These are phyloP conservation scores for Pseudoperonospora humuli DNA, from an alignment of 352 stramenopile genomes.

Conservation along the genomic window DNA sequence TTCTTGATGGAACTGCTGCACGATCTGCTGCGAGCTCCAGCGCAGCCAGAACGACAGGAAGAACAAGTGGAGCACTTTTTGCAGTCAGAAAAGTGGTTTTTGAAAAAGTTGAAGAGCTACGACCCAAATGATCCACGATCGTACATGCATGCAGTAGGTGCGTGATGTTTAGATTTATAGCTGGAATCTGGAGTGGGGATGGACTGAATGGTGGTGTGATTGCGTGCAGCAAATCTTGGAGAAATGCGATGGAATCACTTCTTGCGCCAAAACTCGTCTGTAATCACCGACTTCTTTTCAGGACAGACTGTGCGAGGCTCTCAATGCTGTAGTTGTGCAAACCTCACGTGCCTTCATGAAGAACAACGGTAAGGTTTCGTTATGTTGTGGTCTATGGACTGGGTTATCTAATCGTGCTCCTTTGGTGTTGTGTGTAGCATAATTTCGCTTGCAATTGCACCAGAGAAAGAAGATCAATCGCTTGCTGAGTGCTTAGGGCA, in stretches of 20 bases:
- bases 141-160: slow-evolving; percentile 59
- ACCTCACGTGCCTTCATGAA: slow-evolving; percentile 64
- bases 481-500: slow-evolving; percentile 45
- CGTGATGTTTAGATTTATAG: slow-evolving; percentile 8
- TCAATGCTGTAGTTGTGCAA: slow-evolving; percentile 65
- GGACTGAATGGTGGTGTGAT: slow-evolving; percentile 4
- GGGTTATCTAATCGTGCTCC: background rate
- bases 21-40: slow-evolving; percentile 32
- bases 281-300: slow-evolving; percentile 63
- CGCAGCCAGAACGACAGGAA: slow-evolving; percentile 8
- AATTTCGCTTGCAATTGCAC: slow-evolving; percentile 46
- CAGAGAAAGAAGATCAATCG: slow-evolving; percentile 32
- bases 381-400: background rate
- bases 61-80: slow-evolving; percentile 22
- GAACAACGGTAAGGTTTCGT: slow-evolving; percentile 24
- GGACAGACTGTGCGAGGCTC: slow-evolving; percentile 73
- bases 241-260: slow-evolving; percentile 55
- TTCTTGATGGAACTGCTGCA: slow-evolving; percentile 66
- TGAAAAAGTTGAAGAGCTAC: slow-evolving; percentile 23
- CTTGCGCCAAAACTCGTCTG: slow-evolving; percentile 46
- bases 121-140: slow-evolving; percentile 37
- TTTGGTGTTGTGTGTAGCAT: slow-evolving; percentile 30
- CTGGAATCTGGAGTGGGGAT: background rate
- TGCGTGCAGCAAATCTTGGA: slow-evolving; percentile 35
- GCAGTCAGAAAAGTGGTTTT: slow-evolving; percentile 14